Base-by-base conservation (phyloP, 345 rosid species). In the Euphorbia lathyris region DNA sequence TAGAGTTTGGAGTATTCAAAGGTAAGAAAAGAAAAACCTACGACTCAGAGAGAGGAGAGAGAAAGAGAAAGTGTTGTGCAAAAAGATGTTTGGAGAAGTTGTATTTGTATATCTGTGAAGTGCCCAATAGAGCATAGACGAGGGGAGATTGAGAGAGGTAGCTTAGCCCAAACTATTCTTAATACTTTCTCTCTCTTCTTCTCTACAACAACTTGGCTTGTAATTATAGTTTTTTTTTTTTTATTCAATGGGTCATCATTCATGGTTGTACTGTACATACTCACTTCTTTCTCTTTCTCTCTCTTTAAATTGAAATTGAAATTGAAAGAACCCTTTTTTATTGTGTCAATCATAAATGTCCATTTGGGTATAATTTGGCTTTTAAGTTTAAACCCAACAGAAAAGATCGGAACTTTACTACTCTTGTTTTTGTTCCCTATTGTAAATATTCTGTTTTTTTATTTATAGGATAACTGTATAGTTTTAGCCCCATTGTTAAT, bases 1-100 rank as follows among this genome's bases (percentile, higher is more conserved):
- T 51, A 19, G 25, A 20, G 7, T 14, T 51, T 56, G 14, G 66
- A 70, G 66, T 3, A 60, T 45, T 70, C 47, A 70, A 70, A 68
- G 23, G 42, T 22, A 51, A 51, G 22, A 51, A 19, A 19, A 2
- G 10, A 19, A 51, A 64, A 65, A 64, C 63, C 72, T 61, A 61
- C 34, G 77, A 67, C 61, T 34, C 16, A 20, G 56, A 51, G 56
- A 51, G 56, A 51, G 56, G 17, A 51, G 56, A 51, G 9, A 51
- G 56, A 51, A 8, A 20, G 56, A 51, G 25, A 51, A 9, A 51
- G 56, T 14, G 20, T 14, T n/a, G 14, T 14, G 52, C 20, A 48
- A 40, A 40, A 45, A 45, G 52, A 14, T 47, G n/a, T 13, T 47
- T 13, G 4, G 13, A 9, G 47, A n/a, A n/a, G n/a, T 9, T 45